These are phyloP conservation scores for Theobroma grandiflorum DNA, from an alignment of 441 rosid genomes.

Conservation along the genomic window DNA sequence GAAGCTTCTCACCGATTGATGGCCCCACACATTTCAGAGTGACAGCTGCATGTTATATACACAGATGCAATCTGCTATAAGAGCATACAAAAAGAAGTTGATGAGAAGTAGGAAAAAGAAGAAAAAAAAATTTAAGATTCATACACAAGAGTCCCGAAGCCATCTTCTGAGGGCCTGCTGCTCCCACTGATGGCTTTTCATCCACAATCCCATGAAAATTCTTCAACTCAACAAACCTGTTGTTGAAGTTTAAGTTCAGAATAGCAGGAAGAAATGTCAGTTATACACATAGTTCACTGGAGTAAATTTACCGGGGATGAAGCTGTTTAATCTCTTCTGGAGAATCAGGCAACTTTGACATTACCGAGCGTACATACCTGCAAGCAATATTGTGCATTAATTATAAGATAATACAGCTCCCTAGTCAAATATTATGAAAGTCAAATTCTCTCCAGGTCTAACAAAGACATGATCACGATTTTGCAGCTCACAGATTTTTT, in stretches of 20 bases:
- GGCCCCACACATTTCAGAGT: constrained; percentile 83
- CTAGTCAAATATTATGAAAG: background rate
- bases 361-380: constrained; percentile 87
- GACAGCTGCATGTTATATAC: constrained; percentile 65
- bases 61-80: background rate
- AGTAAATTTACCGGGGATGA: constrained; percentile 77
- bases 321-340: constrained; percentile 61
- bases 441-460: background rate
- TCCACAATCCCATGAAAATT: constrained; percentile 78
- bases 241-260: constrained; percentile 30
- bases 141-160: constrained; percentile 84
- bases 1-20: constrained; percentile 81
- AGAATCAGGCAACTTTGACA: constrained; percentile 64
- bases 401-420: constrained; percentile 3
- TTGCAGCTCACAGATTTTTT: constrained; percentile 12
- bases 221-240: constrained; percentile 86
- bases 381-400: constrained; percentile 20
- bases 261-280: constrained; percentile 16
- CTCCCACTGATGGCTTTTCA: constrained; percentile 61
- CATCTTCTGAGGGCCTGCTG: constrained; percentile 78
- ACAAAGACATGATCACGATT: background rate
- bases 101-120: background rate
- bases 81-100: background rate
- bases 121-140: constrained; percentile 27
- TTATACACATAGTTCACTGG: constrained; percentile 19